Base-by-base conservation (phyloP, 2,329 filamentous ascomycete species). In the Cucurbitaria berberidis region DNA sequence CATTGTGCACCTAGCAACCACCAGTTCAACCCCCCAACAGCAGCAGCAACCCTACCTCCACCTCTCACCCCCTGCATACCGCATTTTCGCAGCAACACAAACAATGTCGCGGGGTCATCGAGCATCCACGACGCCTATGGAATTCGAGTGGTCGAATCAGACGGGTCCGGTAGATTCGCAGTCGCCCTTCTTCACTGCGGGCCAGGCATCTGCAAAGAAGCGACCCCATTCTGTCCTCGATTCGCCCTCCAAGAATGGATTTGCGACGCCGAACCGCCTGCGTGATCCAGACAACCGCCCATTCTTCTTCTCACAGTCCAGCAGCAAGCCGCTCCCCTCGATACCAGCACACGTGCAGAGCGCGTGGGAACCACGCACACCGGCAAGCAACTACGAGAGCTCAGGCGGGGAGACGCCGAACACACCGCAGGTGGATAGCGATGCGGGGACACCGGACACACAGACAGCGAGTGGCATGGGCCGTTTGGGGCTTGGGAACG, bases 91-190 rank as follows among this genome's bases (percentile, higher is more conserved):
- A n/a, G 9, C 5, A 16, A 15, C 30, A 38, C 4, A 6, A 21
- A 59, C 19, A 32, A 72, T 72, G 69, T 64, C 65, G 51, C 63
- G 64, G 24, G 50, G 51, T 29, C 67, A 69, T 40, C 76, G 77
- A 45, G 69, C 68, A 32, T 74, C 79, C 43, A 76, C 76, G 41
- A 74, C 68, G 64, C 80, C 79, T 48, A 84, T 84, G 82, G 82
- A 84, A 69, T 84, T 81, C 68, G 76, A 82, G 62, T 84, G 75
- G 62, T 68, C 80, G 48, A 82, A 82, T 59, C 64, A 73, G 26
- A 74, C 67, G 3, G 80, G 79, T 19, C 77, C 78, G 4, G 58
- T 80, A 2, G 79, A 82, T 63, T 64, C 67, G 24, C 71, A 69
- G 43, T 83, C 81, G 34, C 80, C 81, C 1, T 84, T 82, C 63